phyloP scores from a whole-genome alignment of 2,329 filamentous ascomycete genomes.

The Aschersonia sp. region DNA sequence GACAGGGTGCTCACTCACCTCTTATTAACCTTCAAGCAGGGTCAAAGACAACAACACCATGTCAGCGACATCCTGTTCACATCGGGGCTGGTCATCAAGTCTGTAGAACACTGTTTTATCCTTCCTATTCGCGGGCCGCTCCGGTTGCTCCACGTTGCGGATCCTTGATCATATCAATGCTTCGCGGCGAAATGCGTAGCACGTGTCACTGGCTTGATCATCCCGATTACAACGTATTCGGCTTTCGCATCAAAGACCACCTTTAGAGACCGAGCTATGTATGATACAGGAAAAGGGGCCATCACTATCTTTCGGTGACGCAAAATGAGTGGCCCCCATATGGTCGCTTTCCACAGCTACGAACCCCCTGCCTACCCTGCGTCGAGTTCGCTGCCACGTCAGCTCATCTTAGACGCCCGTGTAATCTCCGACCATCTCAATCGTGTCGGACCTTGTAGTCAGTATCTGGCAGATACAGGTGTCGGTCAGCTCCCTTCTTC shows the following conservation, averaged over 20 bases:
- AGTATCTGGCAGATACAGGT: constrained; percentile 89
- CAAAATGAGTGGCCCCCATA: not conserved
- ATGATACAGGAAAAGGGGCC: not conserved
- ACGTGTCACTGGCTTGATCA: too few species aligned
- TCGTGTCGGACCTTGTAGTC: constrained; percentile 53
- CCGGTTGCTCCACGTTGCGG: not conserved
- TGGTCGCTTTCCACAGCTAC: too few species aligned
- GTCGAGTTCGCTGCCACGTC: too few species aligned
- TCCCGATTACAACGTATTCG: too few species aligned
- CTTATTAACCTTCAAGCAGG: too few species aligned
- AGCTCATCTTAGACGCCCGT: too few species aligned
- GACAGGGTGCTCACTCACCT: too few species aligned
- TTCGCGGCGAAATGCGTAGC: not conserved
- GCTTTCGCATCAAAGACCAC: not conserved
- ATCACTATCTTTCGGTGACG: not conserved
- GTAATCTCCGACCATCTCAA: not conserved
- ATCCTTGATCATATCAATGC: not conserved
- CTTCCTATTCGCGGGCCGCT: not conserved
- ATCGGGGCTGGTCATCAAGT: not conserved
- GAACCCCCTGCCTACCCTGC: too few species aligned
- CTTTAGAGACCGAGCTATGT: not conserved
- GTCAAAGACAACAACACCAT: not conserved
- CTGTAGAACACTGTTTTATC: not conserved
- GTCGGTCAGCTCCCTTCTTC: constrained; percentile 73
- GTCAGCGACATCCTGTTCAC: not conserved